Conservation (phyloP, 176 grass and related monocot genomes). For the Areca catechu region DNA sequence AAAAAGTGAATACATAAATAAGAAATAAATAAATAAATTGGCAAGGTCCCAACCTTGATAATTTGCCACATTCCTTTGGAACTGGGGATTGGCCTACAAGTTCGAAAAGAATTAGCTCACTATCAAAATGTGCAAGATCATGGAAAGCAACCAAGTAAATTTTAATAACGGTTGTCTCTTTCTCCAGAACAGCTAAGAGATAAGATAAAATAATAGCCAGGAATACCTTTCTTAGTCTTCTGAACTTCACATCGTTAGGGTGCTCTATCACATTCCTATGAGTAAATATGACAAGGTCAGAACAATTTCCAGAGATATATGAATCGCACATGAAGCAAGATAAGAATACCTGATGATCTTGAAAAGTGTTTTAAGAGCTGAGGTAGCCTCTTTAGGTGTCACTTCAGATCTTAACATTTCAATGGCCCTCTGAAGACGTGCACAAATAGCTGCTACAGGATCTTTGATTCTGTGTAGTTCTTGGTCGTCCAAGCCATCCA, state of each 20-base stretch:
- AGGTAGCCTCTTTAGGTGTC: slow-evolving; percentile 43
- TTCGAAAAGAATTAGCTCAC: background rate
- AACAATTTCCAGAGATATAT: background rate
- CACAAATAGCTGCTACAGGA: slow-evolving; percentile 43
- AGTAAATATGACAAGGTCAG: background rate
- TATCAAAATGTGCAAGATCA: background rate
- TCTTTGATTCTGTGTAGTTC: slow-evolving; percentile 69
- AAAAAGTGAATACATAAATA: background rate
- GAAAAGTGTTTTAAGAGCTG: slow-evolving; percentile 66
- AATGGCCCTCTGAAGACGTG: slow-evolving; percentile 54
- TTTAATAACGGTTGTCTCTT: too few species aligned
- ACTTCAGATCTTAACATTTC: slow-evolving; percentile 49
- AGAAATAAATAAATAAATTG: background rate
- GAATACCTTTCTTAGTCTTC: slow-evolving; percentile 74
- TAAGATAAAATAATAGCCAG: background rate
- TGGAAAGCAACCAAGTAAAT: too few species aligned
- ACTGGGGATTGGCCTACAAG: slow-evolving; percentile 67
- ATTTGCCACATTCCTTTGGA: slow-evolving; percentile 71
- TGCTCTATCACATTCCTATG: slow-evolving; percentile 76
- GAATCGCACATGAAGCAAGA: too few species aligned
- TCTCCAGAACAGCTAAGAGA: background rate
- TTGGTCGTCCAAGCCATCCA: slow-evolving; percentile 29
- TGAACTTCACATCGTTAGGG: slow-evolving; percentile 63
- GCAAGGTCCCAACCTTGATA: slow-evolving; percentile 35
- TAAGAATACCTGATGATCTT: slow-evolving; percentile 59